phyloP scores from a whole-genome alignment of 225 moss, liverwort and hornwort species.

The Rhytidiadelphus loreus region DNA sequence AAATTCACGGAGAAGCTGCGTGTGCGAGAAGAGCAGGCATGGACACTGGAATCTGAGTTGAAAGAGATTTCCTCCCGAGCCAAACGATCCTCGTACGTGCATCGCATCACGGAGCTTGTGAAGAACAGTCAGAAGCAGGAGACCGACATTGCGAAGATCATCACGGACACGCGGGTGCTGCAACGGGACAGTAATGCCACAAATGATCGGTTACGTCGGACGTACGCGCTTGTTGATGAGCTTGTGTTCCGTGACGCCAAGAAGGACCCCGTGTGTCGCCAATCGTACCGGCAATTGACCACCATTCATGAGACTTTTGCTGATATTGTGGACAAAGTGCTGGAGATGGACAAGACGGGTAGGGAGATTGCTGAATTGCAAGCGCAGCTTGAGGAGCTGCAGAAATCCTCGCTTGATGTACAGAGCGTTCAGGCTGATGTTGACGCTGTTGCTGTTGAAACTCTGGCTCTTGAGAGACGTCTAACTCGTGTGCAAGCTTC shows the following conservation, averaged over 20 bases:
- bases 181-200: conserved; percentile 87
- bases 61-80: conserved; percentile 40
- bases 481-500: conserved; percentile 28
- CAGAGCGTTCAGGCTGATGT: conserved; percentile 79
- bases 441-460: conserved; percentile 72
- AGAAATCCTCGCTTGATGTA: conserved; percentile 70
- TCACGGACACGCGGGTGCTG: conserved; percentile 67
- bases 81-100: conserved; percentile 61
- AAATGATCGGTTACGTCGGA: conserved; percentile 82
- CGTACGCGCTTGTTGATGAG: conserved; percentile 88
- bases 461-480: conserved; percentile 54
- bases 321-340: conserved; percentile 75
- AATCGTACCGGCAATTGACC: conserved; percentile 75
- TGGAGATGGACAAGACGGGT: conserved; percentile 94
- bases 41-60: conserved; percentile 26
- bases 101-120: conserved; percentile 94
- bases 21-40: conserved; percentile 36
- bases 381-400: conserved; percentile 76
- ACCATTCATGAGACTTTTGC: conserved; percentile 81
- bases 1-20: conserved; percentile 17
- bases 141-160: conserved; percentile 85
- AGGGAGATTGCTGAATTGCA: conserved; percentile 88
- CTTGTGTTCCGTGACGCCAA: conserved; percentile 95
- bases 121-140: conserved; percentile 98
- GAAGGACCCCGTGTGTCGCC: conserved; percentile 83